These are phyloP conservation scores for Metschnikowia noctiluminum DNA, from an alignment of 805 yeast species.

Conservation along the genomic window DNA sequence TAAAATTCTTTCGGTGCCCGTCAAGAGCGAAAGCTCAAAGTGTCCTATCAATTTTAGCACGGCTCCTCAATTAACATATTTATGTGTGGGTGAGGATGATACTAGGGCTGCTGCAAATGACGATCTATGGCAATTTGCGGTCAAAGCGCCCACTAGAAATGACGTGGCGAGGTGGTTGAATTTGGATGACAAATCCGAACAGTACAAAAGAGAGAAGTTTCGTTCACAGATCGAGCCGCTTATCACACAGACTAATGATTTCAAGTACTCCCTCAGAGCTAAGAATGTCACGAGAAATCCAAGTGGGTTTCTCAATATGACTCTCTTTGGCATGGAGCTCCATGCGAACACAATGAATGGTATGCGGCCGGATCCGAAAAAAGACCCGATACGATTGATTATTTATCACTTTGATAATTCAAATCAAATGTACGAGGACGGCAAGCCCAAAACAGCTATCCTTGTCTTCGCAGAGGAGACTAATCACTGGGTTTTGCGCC, in stretches of 20 bases:
- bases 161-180: constrained; percentile 37
- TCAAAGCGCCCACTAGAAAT: constrained; percentile 45
- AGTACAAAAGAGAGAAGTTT: constrained; percentile 15
- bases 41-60: background rate
- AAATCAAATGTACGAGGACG: constrained; percentile 18
- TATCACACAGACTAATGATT: constrained; percentile 38
- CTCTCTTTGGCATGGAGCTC: constrained; percentile 64
- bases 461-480: constrained; percentile 6
- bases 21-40: background rate
- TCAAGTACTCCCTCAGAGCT: constrained; percentile 36
- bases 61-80: background rate
- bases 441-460: constrained; percentile 5
- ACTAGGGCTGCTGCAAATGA: background rate
- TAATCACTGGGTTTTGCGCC: background rate
- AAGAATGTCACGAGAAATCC: constrained; percentile 33
- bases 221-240: constrained; percentile 53
- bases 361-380: constrained; percentile 58
- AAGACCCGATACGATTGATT: constrained; percentile 56
- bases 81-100: background rate
- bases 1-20: constrained; percentile 48
- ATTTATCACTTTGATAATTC: constrained; percentile 59
- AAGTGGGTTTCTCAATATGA: constrained; percentile 44
- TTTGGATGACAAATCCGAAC: constrained; percentile 12
- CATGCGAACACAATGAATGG: constrained; percentile 55
- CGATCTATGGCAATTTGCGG: constrained; percentile 43